A percentile compares a stretch with the other conserved stretches of the same genome.
phyloP scores from a whole-genome alignment of 148 eudicot genomes.

The Gaultheria prostrata region DNA sequence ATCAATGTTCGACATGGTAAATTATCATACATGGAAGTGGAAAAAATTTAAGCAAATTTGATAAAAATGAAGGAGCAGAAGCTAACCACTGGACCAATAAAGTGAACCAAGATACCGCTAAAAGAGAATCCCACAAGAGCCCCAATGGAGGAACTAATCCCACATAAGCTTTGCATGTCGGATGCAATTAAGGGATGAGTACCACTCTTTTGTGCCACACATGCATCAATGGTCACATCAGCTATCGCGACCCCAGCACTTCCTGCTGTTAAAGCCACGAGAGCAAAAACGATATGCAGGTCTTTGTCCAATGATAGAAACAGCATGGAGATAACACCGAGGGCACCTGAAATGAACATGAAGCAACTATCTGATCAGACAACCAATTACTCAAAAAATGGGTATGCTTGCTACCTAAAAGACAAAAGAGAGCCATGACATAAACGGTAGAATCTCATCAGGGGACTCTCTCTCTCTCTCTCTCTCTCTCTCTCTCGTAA shows the following conservation, averaged over 20 bases:
- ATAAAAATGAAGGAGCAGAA: constrained; percentile 10
- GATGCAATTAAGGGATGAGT: constrained; percentile 66
- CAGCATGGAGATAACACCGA: constrained; percentile 71
- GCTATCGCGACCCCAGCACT: constrained; percentile 86
- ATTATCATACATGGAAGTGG: constrained; percentile 6
- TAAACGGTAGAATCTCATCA: neutral
- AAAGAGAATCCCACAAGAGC: constrained; percentile 74
- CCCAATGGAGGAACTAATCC: constrained; percentile 74
- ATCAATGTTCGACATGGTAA: neutral
- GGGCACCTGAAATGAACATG: constrained; percentile 44
- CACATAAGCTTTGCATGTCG: constrained; percentile 95
- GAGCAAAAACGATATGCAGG: constrained; percentile 65
- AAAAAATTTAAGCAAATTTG: constrained; percentile 14
- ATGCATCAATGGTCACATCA: constrained; percentile 97
- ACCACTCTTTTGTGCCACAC: constrained; percentile 86
- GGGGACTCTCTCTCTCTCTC: neutral
- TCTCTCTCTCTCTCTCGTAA: neutral
- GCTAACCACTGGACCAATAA: constrained; percentile 74
- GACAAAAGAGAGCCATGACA: neutral
- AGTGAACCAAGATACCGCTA: constrained; percentile 86
- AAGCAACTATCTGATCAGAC: constrained; percentile 8
- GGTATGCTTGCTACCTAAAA: neutral
- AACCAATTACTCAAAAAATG: neutral
- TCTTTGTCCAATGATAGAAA: constrained; percentile 55
- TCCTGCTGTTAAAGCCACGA: constrained; percentile 59